Percentiles rank a stretch among this genome's conserved stretches.
Conservation (phyloP, 306 rosid species). For the Casuarina equisetifolia region DNA sequence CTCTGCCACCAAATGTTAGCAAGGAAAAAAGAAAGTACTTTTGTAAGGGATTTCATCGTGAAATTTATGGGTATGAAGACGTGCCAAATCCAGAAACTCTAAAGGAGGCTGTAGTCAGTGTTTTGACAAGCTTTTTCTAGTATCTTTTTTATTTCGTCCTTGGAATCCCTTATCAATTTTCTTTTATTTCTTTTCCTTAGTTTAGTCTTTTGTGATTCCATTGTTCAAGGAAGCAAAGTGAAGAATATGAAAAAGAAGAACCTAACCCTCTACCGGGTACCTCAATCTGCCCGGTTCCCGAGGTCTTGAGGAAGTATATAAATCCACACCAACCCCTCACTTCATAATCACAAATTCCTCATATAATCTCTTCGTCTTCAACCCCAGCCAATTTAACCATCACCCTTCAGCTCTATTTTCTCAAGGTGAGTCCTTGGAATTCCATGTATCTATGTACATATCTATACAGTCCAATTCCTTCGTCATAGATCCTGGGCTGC, state of each 20-base stretch:
- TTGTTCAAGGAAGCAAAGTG: slow-evolving; percentile 41
- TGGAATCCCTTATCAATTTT: slow-evolving; percentile 31
- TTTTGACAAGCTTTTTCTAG: neutral
- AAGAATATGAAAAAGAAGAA: slow-evolving; percentile 33
- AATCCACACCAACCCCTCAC: slow-evolving; percentile 36
- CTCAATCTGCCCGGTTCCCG: slow-evolving; percentile 46
- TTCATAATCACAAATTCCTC: slow-evolving; percentile 32
- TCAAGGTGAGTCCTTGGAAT: neutral
- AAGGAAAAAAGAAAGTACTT: neutral
- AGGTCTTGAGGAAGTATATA: slow-evolving; percentile 69
- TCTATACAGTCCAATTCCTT: too few species aligned
- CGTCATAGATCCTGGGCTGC: too few species aligned
- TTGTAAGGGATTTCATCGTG: neutral
- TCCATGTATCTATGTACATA: neutral
- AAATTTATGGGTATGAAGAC: neutral
- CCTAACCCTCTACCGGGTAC: slow-evolving; percentile 24
- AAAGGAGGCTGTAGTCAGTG: slow-evolving; percentile 7
- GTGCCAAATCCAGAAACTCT: slow-evolving; percentile 22
- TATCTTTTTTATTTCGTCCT: slow-evolving; percentile 5
- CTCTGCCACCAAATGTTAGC: too few species aligned
- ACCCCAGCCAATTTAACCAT: neutral
- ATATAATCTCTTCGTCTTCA: slow-evolving; percentile 7
- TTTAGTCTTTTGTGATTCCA: slow-evolving; percentile 41
- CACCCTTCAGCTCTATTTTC: neutral
- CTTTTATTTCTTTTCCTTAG: slow-evolving; percentile 28